Base-by-base conservation (phyloP, 2,329 filamentous ascomycete genomes). In the Rutstroemia sp. region DNA sequence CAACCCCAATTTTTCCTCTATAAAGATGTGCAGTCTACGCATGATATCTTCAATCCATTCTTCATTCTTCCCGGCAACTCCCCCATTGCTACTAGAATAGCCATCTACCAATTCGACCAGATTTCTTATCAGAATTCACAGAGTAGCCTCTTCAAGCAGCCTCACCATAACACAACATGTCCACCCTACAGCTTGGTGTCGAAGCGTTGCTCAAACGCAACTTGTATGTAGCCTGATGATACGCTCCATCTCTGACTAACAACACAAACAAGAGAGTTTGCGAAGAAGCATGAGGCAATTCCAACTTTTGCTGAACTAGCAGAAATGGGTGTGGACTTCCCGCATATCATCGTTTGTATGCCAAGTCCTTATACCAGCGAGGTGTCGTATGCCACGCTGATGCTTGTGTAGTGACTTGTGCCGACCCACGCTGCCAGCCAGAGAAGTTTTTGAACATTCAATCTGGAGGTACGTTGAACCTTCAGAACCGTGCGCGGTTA, bases 371-470 rank as follows among this genome's bases (percentile, higher is more conserved):
- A 12, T 27, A 16, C 4, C 9, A 4, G 30, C 30, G 10, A 34
- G 9, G 12, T 34, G 10, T 34, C 9, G 9, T 34, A 12, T 34
- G 4, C 30, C 30, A 34, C 10, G 30, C 30, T 34, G 10, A 34
- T 34, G 30, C 12, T 34, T 25, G 45, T 19, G 34, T 9, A 62
- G 53, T 60, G 1, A 54, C 56, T 7, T 59, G 57, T 48, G 21
- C 30, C 19, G 59, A 61, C 17, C 55, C 57, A 12, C 48, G 54
- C 42, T 47, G 50, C 27, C 17, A 38, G 2, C 58, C 56, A 5
- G 52, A 58, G 19, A 52, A 52, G 7, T 58, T 60, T n/a, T 23
- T 63, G 21, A 36, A 58, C 19, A 36, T 63, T 6, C 51, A 53
- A 34, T 27, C 54, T 36, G 52, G 12, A 45, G 45, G 57, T 58